Evolutionary conservation across 257 asterid species (phyloP).

Genomic region (Hygrophila difformis): DNA sequence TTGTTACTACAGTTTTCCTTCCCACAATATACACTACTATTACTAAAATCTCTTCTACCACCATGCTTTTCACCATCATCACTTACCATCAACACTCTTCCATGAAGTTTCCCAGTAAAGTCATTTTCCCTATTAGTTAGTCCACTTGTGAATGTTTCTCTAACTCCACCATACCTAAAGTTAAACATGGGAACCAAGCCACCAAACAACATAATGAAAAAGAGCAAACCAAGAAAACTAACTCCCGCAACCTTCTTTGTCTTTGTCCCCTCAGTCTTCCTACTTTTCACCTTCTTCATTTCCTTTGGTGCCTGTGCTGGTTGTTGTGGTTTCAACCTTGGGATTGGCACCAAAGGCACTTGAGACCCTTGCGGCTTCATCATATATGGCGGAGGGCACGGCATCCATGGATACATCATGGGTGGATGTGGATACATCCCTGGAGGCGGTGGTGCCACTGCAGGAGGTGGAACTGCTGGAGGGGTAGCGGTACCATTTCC

Average conservation of each 20-base stretch:
- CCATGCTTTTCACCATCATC: conserved; percentile 32
- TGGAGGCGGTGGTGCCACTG: conserved; percentile 49
- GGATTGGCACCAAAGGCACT: conserved; percentile 91
- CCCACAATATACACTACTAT: conserved; percentile 23
- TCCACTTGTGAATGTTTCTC: conserved; percentile 44
- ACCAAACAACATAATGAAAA: conserved; percentile 70
- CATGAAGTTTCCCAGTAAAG: conserved; percentile 42
- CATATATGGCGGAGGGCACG: conserved; percentile 67
- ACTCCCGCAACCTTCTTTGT: conserved; percentile 89
- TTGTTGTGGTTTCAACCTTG: conserved; percentile 72
- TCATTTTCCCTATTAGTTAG: conserved; percentile 26
- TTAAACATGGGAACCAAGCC: conserved; percentile 81
- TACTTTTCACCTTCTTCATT: conserved; percentile 49
- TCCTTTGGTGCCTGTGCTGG: conserved; percentile 39
- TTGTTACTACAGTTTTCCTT: conserved; percentile 22
- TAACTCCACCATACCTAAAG: conserved; percentile 59
- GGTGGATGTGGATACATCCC: conserved; percentile 72
- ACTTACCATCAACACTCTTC: conserved; percentile 62
- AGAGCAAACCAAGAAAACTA: conserved; percentile 78
- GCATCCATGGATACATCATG: conserved; percentile 96
- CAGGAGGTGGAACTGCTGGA: conserved; percentile 31
- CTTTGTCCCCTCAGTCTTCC: conserved; percentile 62
- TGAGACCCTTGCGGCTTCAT: conserved; percentile 94
- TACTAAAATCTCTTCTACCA: conserved; percentile 28
- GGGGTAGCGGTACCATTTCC: conserved; percentile 19